These are phyloP conservation scores for Melaleuca alternifolia DNA, from an alignment of 345 rosid species.

Conservation along the genomic window DNA sequence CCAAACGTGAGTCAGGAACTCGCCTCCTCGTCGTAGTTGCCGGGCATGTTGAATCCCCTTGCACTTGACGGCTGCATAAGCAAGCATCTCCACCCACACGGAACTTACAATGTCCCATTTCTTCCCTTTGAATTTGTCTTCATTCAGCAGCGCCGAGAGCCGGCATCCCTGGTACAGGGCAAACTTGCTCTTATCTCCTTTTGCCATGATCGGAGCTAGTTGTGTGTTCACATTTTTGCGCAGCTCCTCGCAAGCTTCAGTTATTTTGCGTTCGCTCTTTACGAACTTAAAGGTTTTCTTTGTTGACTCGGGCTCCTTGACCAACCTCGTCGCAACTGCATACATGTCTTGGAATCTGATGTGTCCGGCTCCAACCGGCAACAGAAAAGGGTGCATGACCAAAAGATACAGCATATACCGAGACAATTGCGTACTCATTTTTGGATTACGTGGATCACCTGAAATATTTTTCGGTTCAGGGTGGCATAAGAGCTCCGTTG, in stretches of 20 bases:
- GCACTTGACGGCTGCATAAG: slow-evolving; percentile 3
- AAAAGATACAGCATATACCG: background rate
- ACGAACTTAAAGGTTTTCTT: too few relatives aligned
- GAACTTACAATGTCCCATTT: slow-evolving; percentile 11
- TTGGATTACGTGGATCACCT: too few relatives aligned
- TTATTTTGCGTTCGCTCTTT: background rate
- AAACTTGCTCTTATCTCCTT: background rate
- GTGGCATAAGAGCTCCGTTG: background rate
- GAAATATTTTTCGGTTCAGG: too few relatives aligned
- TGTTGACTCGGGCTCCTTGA: background rate
- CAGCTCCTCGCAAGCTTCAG: background rate
- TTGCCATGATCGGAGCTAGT: background rate
- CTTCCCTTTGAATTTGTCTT: too few relatives aligned
- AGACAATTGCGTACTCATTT: background rate
- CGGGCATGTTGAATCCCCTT: slow-evolving; percentile 4
- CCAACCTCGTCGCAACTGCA: background rate
- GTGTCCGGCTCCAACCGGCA: background rate
- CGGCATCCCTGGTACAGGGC: slow-evolving; percentile 1
- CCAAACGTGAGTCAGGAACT: slow-evolving; percentile 6
- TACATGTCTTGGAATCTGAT: background rate
- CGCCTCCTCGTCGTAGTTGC: slow-evolving; percentile 6
- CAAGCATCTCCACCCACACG: slow-evolving; percentile 13
- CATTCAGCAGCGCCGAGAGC: background rate
- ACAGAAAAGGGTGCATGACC: background rate
- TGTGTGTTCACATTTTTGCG: background rate